phyloP scores from a whole-genome alignment of 192 early-diverging fungal genomes.

The Entomortierella chlamydospora region DNA sequence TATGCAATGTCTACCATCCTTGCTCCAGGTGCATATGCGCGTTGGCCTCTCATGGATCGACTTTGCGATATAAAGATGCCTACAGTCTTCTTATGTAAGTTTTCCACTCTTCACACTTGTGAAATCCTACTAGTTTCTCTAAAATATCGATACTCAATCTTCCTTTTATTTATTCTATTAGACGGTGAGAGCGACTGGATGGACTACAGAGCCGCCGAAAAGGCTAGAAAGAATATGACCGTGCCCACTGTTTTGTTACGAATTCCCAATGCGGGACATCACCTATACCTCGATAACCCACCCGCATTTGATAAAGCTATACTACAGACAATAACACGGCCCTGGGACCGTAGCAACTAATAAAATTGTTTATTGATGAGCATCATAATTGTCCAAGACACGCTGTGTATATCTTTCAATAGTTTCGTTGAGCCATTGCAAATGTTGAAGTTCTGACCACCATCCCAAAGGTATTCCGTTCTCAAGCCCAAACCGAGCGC shows the following conservation, averaged over 20 bases:
- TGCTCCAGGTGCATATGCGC: slow-evolving; percentile 85
- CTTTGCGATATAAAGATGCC: slow-evolving; percentile 75
- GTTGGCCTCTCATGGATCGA: slow-evolving; percentile 77
- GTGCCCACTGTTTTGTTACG: slow-evolving; percentile 62
- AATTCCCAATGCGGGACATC: slow-evolving; percentile 79
- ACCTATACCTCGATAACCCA: slow-evolving; percentile 90
- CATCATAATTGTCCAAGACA: slow-evolving; percentile 17
- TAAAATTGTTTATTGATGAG: neutral
- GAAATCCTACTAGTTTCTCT: too few species aligned
- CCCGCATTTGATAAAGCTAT: slow-evolving; percentile 74
- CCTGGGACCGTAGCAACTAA: slow-evolving; percentile 54
- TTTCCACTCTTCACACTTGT: neutral
- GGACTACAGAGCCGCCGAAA: slow-evolving; percentile 79
- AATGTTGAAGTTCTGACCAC: slow-evolving; percentile 33
- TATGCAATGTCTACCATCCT: slow-evolving; percentile 82
- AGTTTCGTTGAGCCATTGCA: slow-evolving; percentile 16
- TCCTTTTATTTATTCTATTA: slow-evolving; percentile 5
- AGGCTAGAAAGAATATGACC: slow-evolving; percentile 66
- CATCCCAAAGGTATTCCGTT: slow-evolving; percentile 14
- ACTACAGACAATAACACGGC: slow-evolving; percentile 39
- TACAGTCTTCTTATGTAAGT: slow-evolving; percentile 75
- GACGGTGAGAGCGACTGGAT: slow-evolving; percentile 92
- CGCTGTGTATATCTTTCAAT: slow-evolving; percentile 16
- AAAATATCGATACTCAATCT: too few species aligned
- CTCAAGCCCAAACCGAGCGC: slow-evolving; percentile 57